Percentiles rank a stretch among this genome's conserved stretches.
These are phyloP conservation scores for Cercospora berteroae DNA, from an alignment of 2,329 filamentous ascomycete species.

Conservation along the genomic window DNA sequence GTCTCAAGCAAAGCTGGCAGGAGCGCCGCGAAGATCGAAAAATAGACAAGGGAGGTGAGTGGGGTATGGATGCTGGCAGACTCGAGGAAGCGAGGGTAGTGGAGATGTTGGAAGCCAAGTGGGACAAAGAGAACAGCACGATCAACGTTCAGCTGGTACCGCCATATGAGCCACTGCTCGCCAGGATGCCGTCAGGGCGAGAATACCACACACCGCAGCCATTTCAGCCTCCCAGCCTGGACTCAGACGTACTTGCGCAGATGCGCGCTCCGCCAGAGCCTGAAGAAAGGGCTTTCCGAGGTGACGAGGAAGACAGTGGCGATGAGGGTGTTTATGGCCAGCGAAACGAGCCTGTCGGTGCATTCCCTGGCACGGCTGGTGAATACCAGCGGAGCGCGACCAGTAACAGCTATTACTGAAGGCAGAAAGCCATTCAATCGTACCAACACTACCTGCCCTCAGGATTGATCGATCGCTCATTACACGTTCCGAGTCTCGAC, in stretches of 20 bases:
- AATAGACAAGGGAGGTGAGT: slow-evolving; percentile 67
- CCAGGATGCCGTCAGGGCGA: slow-evolving; percentile 80
- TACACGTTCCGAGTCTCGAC: background rate
- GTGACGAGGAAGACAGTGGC: slow-evolving; percentile 48
- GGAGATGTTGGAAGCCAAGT: slow-evolving; percentile 83
- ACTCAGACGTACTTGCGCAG: slow-evolving; percentile 58
- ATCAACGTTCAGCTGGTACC: slow-evolving; percentile 79
- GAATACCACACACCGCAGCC: slow-evolving; percentile 75
- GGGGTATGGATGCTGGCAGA: slow-evolving; percentile 81
- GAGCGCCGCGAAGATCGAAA: slow-evolving; percentile 77
- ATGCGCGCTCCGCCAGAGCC: slow-evolving; percentile 59
- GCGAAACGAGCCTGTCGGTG: slow-evolving; percentile 44
- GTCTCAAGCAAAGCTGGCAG: slow-evolving; percentile 69
- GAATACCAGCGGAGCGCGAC: slow-evolving; percentile 34
- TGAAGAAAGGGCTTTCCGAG: slow-evolving; percentile 43
- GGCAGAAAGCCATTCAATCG: background rate
- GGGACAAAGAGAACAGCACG: slow-evolving; percentile 92
- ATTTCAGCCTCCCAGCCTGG: slow-evolving; percentile 65
- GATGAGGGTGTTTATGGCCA: slow-evolving; percentile 40
- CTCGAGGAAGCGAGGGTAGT: slow-evolving; percentile 82
- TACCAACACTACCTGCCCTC: background rate
- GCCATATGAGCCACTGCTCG: slow-evolving; percentile 66
- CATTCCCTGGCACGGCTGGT: slow-evolving; percentile 50
- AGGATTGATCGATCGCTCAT: background rate
- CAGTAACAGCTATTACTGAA: slow-evolving; percentile 35